These are phyloP conservation scores for Neotropicomus parvogracilis DNA, from an alignment of 1,284 basidiomycete genomes.

Conservation along the genomic window DNA sequence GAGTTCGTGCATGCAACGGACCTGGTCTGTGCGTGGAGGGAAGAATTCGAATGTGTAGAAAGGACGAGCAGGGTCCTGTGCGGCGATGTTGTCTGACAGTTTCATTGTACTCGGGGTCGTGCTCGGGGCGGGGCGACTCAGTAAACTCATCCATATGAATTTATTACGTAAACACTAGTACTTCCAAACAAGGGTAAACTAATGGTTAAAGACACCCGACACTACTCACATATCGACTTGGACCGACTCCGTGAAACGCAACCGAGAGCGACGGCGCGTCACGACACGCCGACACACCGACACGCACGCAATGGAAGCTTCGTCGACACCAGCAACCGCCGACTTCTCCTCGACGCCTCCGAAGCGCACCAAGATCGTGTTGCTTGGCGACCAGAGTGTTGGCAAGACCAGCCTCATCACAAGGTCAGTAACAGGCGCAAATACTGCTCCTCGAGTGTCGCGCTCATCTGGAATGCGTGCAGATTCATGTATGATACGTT, in stretches of 20 bases:
- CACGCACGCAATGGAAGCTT: constrained; percentile 39
- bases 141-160: no score
- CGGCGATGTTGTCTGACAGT: constrained; percentile 59
- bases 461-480: constrained; percentile 4
- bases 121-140: no score
- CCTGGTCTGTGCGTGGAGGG: constrained; percentile 89
- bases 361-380: constrained; percentile 94
- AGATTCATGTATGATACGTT: constrained; percentile 99
- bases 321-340: constrained; percentile 65
- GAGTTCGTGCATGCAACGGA: constrained; percentile 16
- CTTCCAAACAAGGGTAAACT: constrained; percentile 31
- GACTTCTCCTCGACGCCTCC: constrained; percentile 84
- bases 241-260: constrained; percentile 6
- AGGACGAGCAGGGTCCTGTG: constrained; percentile 44
- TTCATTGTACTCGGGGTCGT: constrained; percentile 50
- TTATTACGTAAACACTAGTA: constrained; percentile 12
- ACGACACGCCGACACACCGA: neutral
- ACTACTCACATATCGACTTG: constrained; percentile 13
- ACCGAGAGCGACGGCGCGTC: neutral
- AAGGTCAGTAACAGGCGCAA: constrained; percentile 49
- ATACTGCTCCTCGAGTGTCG: neutral
- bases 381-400: constrained; percentile 90
- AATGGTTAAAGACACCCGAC: no score
- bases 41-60: constrained; percentile 95
- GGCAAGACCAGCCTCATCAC: constrained; percentile 98